Base-by-base conservation (phyloP, 257 asterid genomes). In the Solanum rostratum region DNA sequence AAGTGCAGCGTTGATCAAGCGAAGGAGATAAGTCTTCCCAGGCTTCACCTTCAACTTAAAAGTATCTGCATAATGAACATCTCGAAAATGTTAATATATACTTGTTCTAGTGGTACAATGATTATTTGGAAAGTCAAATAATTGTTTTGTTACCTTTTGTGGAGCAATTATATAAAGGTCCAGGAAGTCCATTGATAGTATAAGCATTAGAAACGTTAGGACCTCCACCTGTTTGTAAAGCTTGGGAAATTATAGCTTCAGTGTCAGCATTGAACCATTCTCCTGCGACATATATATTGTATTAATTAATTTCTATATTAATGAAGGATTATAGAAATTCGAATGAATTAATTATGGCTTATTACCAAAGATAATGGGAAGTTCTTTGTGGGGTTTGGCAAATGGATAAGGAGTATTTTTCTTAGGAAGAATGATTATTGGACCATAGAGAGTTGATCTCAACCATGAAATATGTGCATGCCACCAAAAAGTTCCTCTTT, bases 191-290 rank as follows among this genome's bases (percentile, higher is more conserved):
- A 33, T 33, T 33, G 39, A 33, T 33, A 33, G 39, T 33, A 33
- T 33, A 33, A 33, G 39, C 39, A 33, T 33, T 5, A 33, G 39
- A 33, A 33, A 33, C 39, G 4, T 33, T 33, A 33, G 39, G 94
- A 2, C 95, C 94, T 33, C 95, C 95, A 10, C 97, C 94, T 1
- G 92, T 87, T 84, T 84, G 89, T 12, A 89, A 80, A 24, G 97
- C 95, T 88, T 92, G 93, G 22, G 63, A 83, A 53, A 93, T 92
- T 85, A 93, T 90, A 15, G 93, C 92, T 85, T 93, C 93, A n/a
- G 94, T 69, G n/a, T 93, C 94, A 6, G 65, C 83, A 70, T 91
- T 91, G 86, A 90, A 93, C 97, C 95, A 92, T 87, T 93, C 97
- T 43, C 95, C 97, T 92, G 81, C 12, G 55, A 82, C 43, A 39